Conservation (phyloP, 345 rosid genomes). For the Hypericum androsaemum region DNA sequence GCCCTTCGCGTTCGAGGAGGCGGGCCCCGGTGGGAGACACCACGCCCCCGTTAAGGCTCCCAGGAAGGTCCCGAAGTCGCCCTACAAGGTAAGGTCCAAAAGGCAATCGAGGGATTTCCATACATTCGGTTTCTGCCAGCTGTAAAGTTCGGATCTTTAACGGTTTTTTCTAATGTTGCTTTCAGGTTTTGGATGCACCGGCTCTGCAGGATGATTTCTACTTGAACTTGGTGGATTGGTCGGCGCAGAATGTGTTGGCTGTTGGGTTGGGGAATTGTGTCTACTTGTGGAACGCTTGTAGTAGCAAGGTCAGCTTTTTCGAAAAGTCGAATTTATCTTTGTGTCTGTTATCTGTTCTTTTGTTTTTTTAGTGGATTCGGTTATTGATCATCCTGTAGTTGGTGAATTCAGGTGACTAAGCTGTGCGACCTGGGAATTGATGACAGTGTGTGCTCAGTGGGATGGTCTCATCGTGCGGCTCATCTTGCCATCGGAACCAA, state of each 20-base stretch:
- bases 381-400: not conserved
- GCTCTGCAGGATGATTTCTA: slow-evolving; percentile 99
- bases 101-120: too few relatives aligned
- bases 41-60: slow-evolving; percentile 65
- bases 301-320: slow-evolving; percentile 58
- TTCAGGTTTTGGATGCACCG: slow-evolving; percentile 94
- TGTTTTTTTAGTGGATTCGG: too few relatives aligned
- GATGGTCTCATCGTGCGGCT: slow-evolving; percentile 84
- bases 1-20: slow-evolving; percentile 61
- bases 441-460: slow-evolving; percentile 88
- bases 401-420: slow-evolving; percentile 65
- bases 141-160: not conserved
- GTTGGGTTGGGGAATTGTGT: slow-evolving; percentile 96
- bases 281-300: slow-evolving; percentile 97
- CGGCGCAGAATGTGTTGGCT: slow-evolving; percentile 83
- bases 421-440: slow-evolving; percentile 83
- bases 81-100: slow-evolving; percentile 53
- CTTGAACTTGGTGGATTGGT: slow-evolving; percentile 95
- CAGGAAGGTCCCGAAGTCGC: slow-evolving; percentile 79
- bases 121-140: not conserved
- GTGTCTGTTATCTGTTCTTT: not conserved
- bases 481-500: slow-evolving; percentile 89
- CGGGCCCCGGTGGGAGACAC: slow-evolving; percentile 38
- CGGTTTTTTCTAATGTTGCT: not conserved
- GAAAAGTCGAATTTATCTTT: not conserved